Percentiles rank a stretch among this genome's conserved stretches.
phyloP scores from a whole-genome alignment of 148 eudicot species.

The Pharnaceum exiguum region DNA sequence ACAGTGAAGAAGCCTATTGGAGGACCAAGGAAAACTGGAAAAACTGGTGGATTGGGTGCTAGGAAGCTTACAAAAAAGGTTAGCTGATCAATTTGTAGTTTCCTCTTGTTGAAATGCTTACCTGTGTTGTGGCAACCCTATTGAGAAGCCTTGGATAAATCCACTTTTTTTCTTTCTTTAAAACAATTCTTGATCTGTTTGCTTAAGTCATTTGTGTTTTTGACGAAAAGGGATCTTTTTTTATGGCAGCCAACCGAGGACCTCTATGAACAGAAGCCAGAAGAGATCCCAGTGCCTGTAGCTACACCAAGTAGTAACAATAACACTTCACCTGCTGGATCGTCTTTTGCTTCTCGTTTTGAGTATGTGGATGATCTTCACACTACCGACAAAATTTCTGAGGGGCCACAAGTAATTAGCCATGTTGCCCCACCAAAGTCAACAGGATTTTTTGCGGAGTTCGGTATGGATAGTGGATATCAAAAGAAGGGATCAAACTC shows the following conservation, averaged over 20 bases:
- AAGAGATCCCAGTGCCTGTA: conserved; percentile 74
- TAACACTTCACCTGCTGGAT: conserved; percentile 34
- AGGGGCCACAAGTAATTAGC: conserved; percentile 41
- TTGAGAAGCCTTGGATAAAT: too few species aligned
- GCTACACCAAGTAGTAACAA: conserved; percentile 47
- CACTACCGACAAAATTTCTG: conserved; percentile 49
- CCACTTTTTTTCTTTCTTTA: too few species aligned
- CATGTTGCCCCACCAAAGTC: conserved; percentile 88
- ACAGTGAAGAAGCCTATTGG: conserved; percentile 79
- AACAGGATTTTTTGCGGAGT: conserved; percentile 83
- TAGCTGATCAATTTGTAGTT: background rate
- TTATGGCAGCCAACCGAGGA: conserved; percentile 69
- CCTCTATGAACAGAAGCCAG: conserved; percentile 97
- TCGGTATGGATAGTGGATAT: conserved; percentile 90
- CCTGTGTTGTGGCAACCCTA: too few species aligned
- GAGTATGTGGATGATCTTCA: conserved; percentile 72
- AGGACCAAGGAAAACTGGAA: conserved; percentile 79
- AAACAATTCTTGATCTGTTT: background rate
- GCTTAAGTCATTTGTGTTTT: background rate
- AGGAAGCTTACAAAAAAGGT: conserved; percentile 89
- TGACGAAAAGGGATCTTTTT: conserved; percentile 4
- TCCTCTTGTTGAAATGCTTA: background rate
- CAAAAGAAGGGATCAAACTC: conserved; percentile 55
- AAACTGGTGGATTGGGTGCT: conserved; percentile 91
- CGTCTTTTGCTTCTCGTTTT: conserved; percentile 73